Conservation (phyloP, 169 alveolate genomes). For the Cyclospora cayetanensis region DNA sequence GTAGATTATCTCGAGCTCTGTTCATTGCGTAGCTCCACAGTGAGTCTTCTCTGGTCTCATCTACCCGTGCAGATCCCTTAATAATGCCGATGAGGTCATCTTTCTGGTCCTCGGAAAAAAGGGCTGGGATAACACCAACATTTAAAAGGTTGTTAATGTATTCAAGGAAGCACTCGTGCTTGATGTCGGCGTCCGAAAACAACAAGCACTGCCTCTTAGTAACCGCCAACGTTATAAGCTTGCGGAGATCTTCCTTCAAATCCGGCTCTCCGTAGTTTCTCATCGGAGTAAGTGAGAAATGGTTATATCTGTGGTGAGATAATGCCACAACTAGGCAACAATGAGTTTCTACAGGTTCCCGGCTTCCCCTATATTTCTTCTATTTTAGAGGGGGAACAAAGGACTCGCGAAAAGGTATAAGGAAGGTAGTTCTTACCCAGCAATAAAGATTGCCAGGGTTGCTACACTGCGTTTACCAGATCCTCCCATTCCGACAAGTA, state of each 20-base stretch:
- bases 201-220: conserved; percentile 86
- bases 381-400: too few relatives aligned
- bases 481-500: conserved; percentile 98
- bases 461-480: conserved; percentile 96
- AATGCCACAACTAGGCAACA: neutral
- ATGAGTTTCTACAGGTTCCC: neutral
- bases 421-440: conserved; percentile 78
- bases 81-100: conserved; percentile 83
- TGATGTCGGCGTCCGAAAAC: conserved; percentile 93
- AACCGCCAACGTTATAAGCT: conserved; percentile 84
- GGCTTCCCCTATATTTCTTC: too few relatives aligned
- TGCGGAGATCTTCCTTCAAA: conserved; percentile 92
- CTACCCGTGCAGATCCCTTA: conserved; percentile 85
- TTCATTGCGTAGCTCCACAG: conserved; percentile 79
- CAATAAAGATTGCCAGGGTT: conserved; percentile 90
- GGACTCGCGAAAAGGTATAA: neutral
- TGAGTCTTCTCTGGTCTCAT: conserved; percentile 85
- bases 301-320: conserved; percentile 81
- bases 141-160: conserved; percentile 90
- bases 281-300: conserved; percentile 88
- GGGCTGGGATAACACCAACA: conserved; percentile 95
- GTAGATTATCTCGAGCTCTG: conserved; percentile 85
- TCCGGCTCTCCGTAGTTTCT: conserved; percentile 92
- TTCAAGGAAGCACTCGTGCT: conserved; percentile 93
- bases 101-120: conserved; percentile 92